Evolutionary conservation across 1,139 yeast species (phyloP).

Genomic region (Candida pseudoviswanathii): DNA sequence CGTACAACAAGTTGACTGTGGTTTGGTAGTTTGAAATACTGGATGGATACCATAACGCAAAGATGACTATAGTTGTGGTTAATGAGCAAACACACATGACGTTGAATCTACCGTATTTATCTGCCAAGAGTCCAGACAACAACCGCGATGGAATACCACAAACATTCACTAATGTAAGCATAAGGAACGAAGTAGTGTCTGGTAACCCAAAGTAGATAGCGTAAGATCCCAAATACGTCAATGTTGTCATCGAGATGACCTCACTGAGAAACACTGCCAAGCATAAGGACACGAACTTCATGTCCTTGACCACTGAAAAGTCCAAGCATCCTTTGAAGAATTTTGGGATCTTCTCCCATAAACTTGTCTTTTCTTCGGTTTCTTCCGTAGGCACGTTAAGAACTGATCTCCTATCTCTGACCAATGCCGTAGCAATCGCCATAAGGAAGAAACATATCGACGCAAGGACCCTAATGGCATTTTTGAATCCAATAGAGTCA

Average conservation of each 20-base stretch:
- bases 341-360: neutral
- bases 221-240: constrained; percentile 55
- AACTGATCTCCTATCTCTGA: constrained; percentile 39
- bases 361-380: neutral
- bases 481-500: constrained; percentile 52
- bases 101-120: constrained; percentile 53
- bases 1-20: constrained; percentile 19
- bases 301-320: constrained; percentile 43
- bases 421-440: constrained; percentile 37
- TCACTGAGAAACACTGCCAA: constrained; percentile 50
- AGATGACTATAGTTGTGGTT: constrained; percentile 38
- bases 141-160: constrained; percentile 52
- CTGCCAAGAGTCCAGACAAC: constrained; percentile 51
- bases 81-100: constrained; percentile 46
- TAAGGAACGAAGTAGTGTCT: constrained; percentile 42
- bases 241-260: constrained; percentile 49
- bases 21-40: constrained; percentile 15
- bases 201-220: constrained; percentile 46
- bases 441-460: constrained; percentile 48
- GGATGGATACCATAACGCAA: constrained; percentile 51
- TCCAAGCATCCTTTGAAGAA: constrained; percentile 37
- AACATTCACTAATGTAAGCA: constrained; percentile 48
- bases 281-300: constrained; percentile 38
- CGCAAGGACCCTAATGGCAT: constrained; percentile 63
- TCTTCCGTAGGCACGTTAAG: constrained; percentile 8